Percentiles rank a stretch among this genome's conserved stretches.
Conservation (phyloP, 768 basidiomycete species). For the Rhizopogon vesiculosus region DNA sequence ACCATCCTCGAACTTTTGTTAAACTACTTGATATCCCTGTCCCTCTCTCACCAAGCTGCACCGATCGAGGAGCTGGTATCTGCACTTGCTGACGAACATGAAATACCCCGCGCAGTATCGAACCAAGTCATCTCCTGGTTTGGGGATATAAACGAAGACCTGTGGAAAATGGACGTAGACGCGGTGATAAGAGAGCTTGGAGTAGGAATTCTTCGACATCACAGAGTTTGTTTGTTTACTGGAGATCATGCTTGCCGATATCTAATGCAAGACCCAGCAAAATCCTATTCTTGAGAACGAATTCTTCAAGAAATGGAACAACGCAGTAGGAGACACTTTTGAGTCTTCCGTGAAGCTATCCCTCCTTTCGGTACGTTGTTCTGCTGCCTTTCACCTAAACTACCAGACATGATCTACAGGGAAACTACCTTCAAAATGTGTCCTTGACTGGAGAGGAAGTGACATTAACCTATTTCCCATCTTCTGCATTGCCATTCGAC, state of each 20-base stretch:
- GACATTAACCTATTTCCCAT: conserved; percentile 70
- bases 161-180: conserved; percentile 64
- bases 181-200: conserved; percentile 73
- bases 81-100: conserved; percentile 68
- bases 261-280: conserved; percentile 36
- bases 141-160: conserved; percentile 48
- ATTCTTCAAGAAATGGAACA: conserved; percentile 67
- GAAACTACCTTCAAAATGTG: conserved; percentile 60
- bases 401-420: conserved; percentile 42
- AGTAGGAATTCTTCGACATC: conserved; percentile 59
- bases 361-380: conserved; percentile 56
- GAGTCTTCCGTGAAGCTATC: conserved; percentile 53
- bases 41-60: conserved; percentile 46
- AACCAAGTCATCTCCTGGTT: conserved; percentile 82
- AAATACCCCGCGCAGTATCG: conserved; percentile 56
- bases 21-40: conserved; percentile 63
- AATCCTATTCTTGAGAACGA: conserved; percentile 50
- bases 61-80: conserved; percentile 55
- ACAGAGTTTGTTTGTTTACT: conserved; percentile 38
- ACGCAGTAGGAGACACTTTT: conserved; percentile 75
- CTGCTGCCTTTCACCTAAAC: background rate
- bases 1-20: conserved; percentile 73
- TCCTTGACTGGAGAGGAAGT: conserved; percentile 27
- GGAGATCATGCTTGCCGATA: background rate
- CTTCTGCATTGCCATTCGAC: conserved; percentile 67